These are phyloP conservation scores for Starmera caribaea DNA, from an alignment of 805 yeast species.

Conservation along the genomic window DNA sequence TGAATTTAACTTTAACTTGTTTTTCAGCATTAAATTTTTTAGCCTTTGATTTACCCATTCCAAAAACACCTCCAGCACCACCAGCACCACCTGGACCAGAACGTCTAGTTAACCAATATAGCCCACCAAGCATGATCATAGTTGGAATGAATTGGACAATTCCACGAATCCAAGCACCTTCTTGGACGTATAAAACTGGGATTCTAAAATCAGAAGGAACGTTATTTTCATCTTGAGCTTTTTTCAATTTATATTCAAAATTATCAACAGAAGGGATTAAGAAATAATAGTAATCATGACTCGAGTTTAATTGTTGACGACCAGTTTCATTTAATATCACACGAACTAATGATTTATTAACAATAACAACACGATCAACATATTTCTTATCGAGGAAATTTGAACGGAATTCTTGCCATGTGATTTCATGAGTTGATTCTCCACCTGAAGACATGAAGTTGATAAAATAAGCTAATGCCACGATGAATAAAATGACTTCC, in stretches of 20 bases:
- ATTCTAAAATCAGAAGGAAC: constrained; percentile 55
- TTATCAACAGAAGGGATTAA: constrained; percentile 83
- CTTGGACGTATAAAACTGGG: constrained; percentile 74
- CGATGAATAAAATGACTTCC: constrained; percentile 23
- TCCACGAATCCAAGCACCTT: constrained; percentile 55
- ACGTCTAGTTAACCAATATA: constrained; percentile 70
- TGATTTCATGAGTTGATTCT: constrained; percentile 43
- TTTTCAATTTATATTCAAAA: constrained; percentile 72
- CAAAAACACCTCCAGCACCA: constrained; percentile 68
- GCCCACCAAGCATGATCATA: constrained; percentile 75
- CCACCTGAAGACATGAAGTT: constrained; percentile 19
- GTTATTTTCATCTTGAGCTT: constrained; percentile 62
- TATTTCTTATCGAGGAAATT: constrained; percentile 66
- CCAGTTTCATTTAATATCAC: constrained; percentile 59
- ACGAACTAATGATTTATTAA: constrained; percentile 67
- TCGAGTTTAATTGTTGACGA: constrained; percentile 32
- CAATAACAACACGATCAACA: constrained; percentile 65
- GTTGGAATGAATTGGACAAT: constrained; percentile 83
- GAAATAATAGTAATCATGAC: constrained; percentile 43
- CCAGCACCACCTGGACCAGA: constrained; percentile 38
- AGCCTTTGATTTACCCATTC: constrained; percentile 89
- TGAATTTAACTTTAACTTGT: constrained; percentile 78
- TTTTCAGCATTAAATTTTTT: constrained; percentile 86
- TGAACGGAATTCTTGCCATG: constrained; percentile 87
- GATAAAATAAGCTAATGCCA: constrained; percentile 22